These are phyloP conservation scores for Raddia distichophylla DNA, from an alignment of 176 grass and related monocot genomes.

Conservation along the genomic window DNA sequence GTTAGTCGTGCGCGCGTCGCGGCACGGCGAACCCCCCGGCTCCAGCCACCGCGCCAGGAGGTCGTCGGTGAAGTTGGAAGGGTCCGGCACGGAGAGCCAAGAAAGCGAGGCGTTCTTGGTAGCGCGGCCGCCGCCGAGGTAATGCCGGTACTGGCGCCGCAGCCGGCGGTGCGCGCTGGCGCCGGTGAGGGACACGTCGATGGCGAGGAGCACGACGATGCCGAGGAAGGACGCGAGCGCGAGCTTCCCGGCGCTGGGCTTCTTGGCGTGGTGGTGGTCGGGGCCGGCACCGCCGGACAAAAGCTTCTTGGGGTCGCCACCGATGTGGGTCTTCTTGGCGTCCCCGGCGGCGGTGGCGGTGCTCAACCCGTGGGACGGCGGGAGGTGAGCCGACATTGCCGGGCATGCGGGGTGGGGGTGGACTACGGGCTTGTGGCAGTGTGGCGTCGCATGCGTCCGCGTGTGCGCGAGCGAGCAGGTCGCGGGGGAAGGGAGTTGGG, in stretches of 20 bases:
- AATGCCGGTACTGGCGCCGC: conserved; percentile 51
- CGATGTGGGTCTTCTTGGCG: conserved; percentile 36
- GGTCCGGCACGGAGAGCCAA: conserved; percentile 66
- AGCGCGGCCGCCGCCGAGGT: conserved; percentile 15
- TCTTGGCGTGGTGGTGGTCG: conserved; percentile 35
- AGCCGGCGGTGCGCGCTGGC: conserved; percentile 30
- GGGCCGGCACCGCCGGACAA: background rate
- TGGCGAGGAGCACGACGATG: conserved; percentile 45
- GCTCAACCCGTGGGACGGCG: conserved; percentile 30
- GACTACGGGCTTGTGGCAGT: conserved; percentile 27
- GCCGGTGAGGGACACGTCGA: conserved; percentile 46
- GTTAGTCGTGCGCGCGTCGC: conserved; percentile 65
- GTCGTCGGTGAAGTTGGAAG: conserved; percentile 71
- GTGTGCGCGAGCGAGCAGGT: conserved; percentile 15
- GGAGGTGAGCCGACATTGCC: conserved; percentile 56
- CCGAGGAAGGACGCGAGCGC: conserved; percentile 51
- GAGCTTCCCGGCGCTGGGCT: conserved; percentile 44
- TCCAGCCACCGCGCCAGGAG: conserved; percentile 77
- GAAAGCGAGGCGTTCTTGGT: conserved; percentile 1
- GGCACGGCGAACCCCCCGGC: conserved; percentile 57
- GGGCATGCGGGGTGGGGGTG: background rate
- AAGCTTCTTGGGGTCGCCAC: conserved; percentile 1
- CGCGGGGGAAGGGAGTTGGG: background rate
- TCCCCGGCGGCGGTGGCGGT: conserved; percentile 38
- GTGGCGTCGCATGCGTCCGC: conserved; percentile 51